Base-by-base conservation (phyloP, 2,329 filamentous ascomycete genomes). In the Xylaria sp. region DNA sequence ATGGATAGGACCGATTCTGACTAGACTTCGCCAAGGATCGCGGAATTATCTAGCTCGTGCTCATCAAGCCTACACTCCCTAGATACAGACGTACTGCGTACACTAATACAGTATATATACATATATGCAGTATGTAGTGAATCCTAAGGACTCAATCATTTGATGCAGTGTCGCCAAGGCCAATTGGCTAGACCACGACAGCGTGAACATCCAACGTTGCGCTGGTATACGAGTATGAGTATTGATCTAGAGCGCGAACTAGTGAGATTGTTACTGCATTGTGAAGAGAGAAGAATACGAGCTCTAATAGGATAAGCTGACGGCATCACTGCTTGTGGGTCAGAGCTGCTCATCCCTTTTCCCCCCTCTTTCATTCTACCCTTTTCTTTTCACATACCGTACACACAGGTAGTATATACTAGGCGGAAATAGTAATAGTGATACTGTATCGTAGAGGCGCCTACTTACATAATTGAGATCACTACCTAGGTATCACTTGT, bases 1-100 rank as follows among this genome's bases (percentile, higher is more conserved):
- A 55, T 22, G 20, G 57, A 63, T 57, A 63, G 58, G 63, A 59
- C 59, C 39, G 59, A 63, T 49, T 67, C 55, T 47, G 3, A 10
- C 22, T 57, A 63, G 54, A 63, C 49, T 53, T 64, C 56, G 42
- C 45, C 33, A 39, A 64, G 50, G 13, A 56, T 53, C 61, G 36
- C n/a, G 29, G 47, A 38, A 61, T 50, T n/a, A 33, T 47, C 25
- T 29, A 45, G 54, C 33, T n/a, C 58, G 22, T 10, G 11, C 54
- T 27, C 57, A 56, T 56, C 50, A 11, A 55, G n/a, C 25, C 39
- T n/a, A 38, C 13, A 15, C n/a, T n/a, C n/a, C n/a, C n/a, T n/a
- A n/a, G n/a, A n/a, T 44, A 3, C 11, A 44, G 2, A 20, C n/a
- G 38, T 39, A 39, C 31, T 20, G 4, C 3, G 7, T 54, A 39